A percentile compares a stretch with the other conserved stretches of the same genome.
These are phyloP conservation scores for Fusarium chlamydosporum DNA, from an alignment of 2,329 filamentous ascomycete species.

Conservation along the genomic window DNA sequence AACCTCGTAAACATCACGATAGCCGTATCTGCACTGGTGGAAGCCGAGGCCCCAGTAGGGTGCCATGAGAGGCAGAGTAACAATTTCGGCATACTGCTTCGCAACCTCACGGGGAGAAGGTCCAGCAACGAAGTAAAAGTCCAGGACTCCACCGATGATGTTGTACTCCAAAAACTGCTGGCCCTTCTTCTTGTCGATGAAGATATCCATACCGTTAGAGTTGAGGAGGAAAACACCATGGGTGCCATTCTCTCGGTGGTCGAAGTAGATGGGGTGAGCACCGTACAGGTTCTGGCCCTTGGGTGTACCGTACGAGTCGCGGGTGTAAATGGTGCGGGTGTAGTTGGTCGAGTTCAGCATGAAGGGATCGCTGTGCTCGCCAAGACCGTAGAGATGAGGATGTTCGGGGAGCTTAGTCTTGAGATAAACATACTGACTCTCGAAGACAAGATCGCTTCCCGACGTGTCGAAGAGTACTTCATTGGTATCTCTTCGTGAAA, in stretches of 20 bases:
- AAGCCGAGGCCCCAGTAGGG: slow-evolving; percentile 75
- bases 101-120: slow-evolving; percentile 70
- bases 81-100: slow-evolving; percentile 70
- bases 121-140: slow-evolving; percentile 76
- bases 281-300: slow-evolving; percentile 77
- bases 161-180: slow-evolving; percentile 85
- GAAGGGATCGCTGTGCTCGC: slow-evolving; percentile 81
- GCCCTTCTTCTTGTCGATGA: slow-evolving; percentile 72
- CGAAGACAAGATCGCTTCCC: slow-evolving; percentile 76
- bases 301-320: slow-evolving; percentile 71
- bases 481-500: slow-evolving; percentile 60
- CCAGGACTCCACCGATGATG: slow-evolving; percentile 80
- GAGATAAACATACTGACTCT: slow-evolving; percentile 82
- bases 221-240: slow-evolving; percentile 79
- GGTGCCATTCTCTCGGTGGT: slow-evolving; percentile 72
- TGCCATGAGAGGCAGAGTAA: slow-evolving; percentile 71
- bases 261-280: slow-evolving; percentile 81
- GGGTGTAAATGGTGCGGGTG: slow-evolving; percentile 73
- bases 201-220: slow-evolving; percentile 83
- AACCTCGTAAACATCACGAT: slow-evolving; percentile 73
- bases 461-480: slow-evolving; percentile 79
- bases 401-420: slow-evolving; percentile 77
- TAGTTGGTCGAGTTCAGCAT: slow-evolving; percentile 74
- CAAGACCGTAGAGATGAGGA: slow-evolving; percentile 82
- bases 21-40: slow-evolving; percentile 76